These are phyloP conservation scores for Ophiosphaerella herpotricha DNA, from an alignment of 2,329 filamentous ascomycete genomes.

Conservation along the genomic window DNA sequence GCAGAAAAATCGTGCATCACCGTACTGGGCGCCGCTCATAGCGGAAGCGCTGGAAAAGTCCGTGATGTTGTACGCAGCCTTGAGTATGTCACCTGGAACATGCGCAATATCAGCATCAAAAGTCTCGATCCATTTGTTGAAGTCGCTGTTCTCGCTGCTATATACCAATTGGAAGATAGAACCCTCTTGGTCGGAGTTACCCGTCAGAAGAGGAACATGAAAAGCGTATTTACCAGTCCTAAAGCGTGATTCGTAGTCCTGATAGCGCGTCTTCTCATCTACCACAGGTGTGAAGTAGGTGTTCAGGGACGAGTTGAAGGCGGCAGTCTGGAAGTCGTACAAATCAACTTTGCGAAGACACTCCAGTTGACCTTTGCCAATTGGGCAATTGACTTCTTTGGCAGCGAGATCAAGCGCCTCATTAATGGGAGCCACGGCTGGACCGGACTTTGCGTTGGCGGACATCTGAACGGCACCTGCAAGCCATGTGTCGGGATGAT, in stretches of 20 bases:
- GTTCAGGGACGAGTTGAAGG: constrained; percentile 31
- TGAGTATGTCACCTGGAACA: constrained; percentile 41
- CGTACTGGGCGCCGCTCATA: constrained; percentile 50
- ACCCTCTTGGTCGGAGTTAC: constrained; percentile 34
- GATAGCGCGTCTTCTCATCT: constrained; percentile 28
- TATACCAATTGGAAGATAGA: constrained; percentile 32
- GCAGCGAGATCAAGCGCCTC: constrained; percentile 30
- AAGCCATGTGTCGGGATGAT: constrained; percentile 26
- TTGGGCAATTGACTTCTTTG: constrained; percentile 25
- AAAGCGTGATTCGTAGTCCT: constrained; percentile 27
- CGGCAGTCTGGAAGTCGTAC: constrained; percentile 28
- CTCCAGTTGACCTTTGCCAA: constrained; percentile 21
- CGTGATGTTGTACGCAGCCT: constrained; percentile 42
- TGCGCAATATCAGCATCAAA: constrained; percentile 50
- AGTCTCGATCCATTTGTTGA: constrained; percentile 51
- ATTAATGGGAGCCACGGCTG: constrained; percentile 23
- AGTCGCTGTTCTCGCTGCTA: constrained; percentile 35
- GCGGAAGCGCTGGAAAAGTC: constrained; percentile 47
- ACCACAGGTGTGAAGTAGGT: constrained; percentile 29
- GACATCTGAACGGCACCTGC: constrained; percentile 29
- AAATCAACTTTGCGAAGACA: constrained; percentile 27
- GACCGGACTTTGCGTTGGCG: constrained; percentile 31
- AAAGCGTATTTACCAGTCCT: constrained; percentile 31
- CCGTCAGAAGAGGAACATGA: constrained; percentile 31
- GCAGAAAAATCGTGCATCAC: constrained; percentile 55